A percentile compares a stretch with the other conserved stretches of the same genome.
These are phyloP conservation scores for Zea mays DNA, from an alignment of 176 grass and related monocot species.

Conservation along the genomic window DNA sequence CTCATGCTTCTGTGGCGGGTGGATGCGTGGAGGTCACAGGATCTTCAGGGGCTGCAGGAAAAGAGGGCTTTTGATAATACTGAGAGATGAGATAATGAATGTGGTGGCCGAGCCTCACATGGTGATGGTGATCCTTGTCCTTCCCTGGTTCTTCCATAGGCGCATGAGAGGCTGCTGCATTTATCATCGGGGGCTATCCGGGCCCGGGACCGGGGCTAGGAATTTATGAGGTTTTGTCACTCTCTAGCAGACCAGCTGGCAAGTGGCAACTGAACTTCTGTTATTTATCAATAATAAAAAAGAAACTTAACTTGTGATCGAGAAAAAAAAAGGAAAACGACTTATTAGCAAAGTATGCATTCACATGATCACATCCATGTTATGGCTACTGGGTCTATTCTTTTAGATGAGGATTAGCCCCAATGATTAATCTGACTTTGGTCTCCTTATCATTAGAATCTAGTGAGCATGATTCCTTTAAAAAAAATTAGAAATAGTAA, in stretches of 20 bases:
- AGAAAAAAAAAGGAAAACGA: not conserved
- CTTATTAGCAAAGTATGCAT: not conserved
- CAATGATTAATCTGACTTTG: constrained; percentile 22
- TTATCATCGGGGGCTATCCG: constrained; percentile 3
- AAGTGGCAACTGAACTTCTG: constrained; percentile 14
- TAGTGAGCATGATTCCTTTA: not conserved
- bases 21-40: constrained; percentile 37
- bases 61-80: constrained; percentile 1
- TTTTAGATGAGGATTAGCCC: constrained; percentile 1
- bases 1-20: constrained; percentile 18
- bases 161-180: constrained; percentile 4
- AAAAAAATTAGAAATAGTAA: not conserved
- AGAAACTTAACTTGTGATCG: not conserved
- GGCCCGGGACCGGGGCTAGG: not conserved
- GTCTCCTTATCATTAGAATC: constrained; percentile 26
- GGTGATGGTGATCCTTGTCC: constrained; percentile 39
- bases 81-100: constrained; percentile 19
- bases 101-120: constrained; percentile 28
- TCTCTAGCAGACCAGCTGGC: constrained; percentile 4
- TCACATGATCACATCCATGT: constrained; percentile 22
- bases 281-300: not conserved
- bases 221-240: not conserved
- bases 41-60: constrained; percentile 8
- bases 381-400: constrained; percentile 6
- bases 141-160: not conserved